phyloP scores from a whole-genome alignment of 2,329 filamentous ascomycete species.

The Helotiales sp. region DNA sequence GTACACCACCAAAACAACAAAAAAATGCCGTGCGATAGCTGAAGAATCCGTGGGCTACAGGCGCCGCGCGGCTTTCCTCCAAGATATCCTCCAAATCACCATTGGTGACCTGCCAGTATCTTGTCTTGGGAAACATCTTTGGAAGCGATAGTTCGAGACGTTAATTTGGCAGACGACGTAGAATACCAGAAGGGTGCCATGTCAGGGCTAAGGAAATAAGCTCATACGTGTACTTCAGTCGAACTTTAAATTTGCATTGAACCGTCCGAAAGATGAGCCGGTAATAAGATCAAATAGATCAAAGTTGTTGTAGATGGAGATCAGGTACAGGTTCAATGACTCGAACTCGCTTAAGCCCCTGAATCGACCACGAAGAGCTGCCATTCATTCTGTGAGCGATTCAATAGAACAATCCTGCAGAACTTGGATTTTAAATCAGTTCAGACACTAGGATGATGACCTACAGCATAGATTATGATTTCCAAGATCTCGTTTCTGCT shows the following conservation, averaged over 20 bases:
- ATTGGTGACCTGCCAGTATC: not conserved
- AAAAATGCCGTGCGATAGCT: not conserved
- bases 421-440: too few species aligned
- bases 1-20: not conserved
- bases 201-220: too few species aligned
- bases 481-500: too few species aligned
- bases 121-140: not conserved
- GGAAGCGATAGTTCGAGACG: not conserved
- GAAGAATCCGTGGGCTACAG: not conserved
- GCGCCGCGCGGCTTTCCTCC: not conserved
- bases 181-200: not conserved
- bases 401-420: too few species aligned
- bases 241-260: not conserved
- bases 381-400: not conserved
- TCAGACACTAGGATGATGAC: too few species aligned
- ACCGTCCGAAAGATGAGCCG: too few species aligned
- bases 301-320: not conserved
- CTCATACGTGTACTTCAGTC: not conserved
- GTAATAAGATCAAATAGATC: not conserved
- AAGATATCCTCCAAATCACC: not conserved
- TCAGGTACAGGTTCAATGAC: not conserved
- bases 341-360: not conserved
- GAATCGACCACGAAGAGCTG: not conserved
- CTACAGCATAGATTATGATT: too few species aligned
- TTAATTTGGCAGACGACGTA: not conserved